These are phyloP conservation scores for Termitomyces sp. DNA, from an alignment of 1,284 basidiomycete genomes.

Conservation along the genomic window DNA sequence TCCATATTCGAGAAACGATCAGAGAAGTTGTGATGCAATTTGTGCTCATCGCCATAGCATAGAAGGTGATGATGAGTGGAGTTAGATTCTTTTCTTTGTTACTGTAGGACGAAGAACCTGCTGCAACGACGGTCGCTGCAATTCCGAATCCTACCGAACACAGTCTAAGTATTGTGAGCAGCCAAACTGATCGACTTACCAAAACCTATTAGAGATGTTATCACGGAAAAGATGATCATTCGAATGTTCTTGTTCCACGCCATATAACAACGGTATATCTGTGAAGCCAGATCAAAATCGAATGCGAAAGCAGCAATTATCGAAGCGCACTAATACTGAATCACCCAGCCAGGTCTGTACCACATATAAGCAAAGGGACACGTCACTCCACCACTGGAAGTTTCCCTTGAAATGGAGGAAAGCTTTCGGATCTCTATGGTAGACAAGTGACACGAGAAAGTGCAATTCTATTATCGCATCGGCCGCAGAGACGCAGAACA, in stretches of 20 bases:
- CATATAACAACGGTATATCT: slow-evolving; percentile 15
- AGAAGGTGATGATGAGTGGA: slow-evolving; percentile 7
- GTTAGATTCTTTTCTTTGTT: not conserved
- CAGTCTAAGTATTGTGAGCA: not conserved
- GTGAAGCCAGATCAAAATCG: not conserved
- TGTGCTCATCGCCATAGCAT: slow-evolving; percentile 10
- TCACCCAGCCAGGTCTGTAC: slow-evolving; percentile 16
- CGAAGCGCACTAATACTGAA: slow-evolving; percentile 9
- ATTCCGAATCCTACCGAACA: slow-evolving; percentile 8
- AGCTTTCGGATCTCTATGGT: slow-evolving; percentile 1
- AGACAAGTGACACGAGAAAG: slow-evolving; percentile 6
- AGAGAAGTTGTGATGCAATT: slow-evolving; percentile 13
- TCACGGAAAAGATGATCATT: not conserved
- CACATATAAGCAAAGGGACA: slow-evolving; percentile 9
- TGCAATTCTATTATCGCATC: slow-evolving; percentile 10
- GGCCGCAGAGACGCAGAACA: slow-evolving; percentile 12
- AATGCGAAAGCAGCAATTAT: not conserved
- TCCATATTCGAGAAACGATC: slow-evolving; percentile 14
- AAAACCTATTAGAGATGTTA: slow-evolving; percentile 7
- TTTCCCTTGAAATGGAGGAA: not conserved
- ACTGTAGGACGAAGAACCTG: not conserved
- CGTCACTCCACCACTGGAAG: slow-evolving; percentile 14
- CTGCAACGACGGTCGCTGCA: slow-evolving; percentile 3
- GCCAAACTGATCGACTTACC: not conserved
- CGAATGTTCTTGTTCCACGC: slow-evolving; percentile 4